Evolutionary conservation across 805 yeast species (phyloP).

Genomic region (Metschnikowia noctiluminum): DNA sequence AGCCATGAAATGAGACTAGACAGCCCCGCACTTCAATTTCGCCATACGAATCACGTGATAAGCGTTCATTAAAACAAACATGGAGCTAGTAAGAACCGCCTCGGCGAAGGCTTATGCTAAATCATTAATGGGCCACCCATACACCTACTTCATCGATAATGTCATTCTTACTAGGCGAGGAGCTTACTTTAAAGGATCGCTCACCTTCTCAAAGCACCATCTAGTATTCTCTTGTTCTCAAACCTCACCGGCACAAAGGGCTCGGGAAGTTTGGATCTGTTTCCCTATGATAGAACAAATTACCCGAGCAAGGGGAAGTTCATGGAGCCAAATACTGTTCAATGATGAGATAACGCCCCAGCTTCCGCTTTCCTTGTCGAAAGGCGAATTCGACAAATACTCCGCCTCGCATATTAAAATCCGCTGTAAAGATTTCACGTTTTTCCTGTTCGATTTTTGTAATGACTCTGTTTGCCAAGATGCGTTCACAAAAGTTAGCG

Average conservation of each 20-base stretch:
- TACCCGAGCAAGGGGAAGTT: constrained; percentile 53
- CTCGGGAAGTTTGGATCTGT: constrained; percentile 84
- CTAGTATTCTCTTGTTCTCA: constrained; percentile 35
- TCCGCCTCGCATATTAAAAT: constrained; percentile 58
- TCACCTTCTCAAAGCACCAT: constrained; percentile 36
- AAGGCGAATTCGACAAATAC: constrained; percentile 32
- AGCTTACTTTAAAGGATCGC: constrained; percentile 33
- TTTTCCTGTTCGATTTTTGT: constrained; percentile 70
- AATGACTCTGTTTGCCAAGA: constrained; percentile 59
- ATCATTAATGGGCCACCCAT: constrained; percentile 26
- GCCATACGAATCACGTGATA: neutral
- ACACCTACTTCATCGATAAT: constrained; percentile 32
- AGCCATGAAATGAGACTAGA: too few relatives aligned
- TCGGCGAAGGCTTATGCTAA: neutral
- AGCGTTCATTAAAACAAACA: neutral
- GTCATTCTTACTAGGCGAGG: constrained; percentile 40
- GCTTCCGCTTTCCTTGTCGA: neutral
- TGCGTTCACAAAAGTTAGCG: constrained; percentile 69
- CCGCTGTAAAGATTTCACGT: constrained; percentile 82
- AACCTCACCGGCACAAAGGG: constrained; percentile 11
- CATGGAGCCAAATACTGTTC: constrained; percentile 24
- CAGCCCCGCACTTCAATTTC: too few relatives aligned
- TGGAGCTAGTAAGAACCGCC: neutral
- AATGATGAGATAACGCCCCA: neutral
- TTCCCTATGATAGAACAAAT: constrained; percentile 77